Base-by-base conservation (phyloP, 768 basidiomycete genomes). In the Russula lepida region DNA sequence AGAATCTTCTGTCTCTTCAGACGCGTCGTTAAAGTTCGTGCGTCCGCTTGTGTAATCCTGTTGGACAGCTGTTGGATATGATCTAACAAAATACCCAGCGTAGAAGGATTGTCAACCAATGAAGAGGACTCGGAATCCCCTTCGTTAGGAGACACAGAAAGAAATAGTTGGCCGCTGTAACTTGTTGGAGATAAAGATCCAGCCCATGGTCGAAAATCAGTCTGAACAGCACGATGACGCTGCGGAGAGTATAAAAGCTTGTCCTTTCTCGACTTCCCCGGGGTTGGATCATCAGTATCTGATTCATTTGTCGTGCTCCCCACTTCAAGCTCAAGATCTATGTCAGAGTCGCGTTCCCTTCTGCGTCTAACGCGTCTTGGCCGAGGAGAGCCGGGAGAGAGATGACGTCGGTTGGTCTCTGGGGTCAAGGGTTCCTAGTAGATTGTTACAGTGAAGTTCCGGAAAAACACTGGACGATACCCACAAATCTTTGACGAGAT, bases 1-100 rank as follows among this genome's bases (percentile, higher is more conserved):
- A 82, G 82, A 21, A 98, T 78, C 68, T 94, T 84, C 67, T 98
- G 95, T 58, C 93, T 86, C 73, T 92, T 95, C 28, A 98, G 77
- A 28, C 97, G 85, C 64, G 89, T 89, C 33, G 91, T 92, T 44
- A 98, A 77, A 2, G 92, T 93, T 23, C 87, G 78, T 2, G 95
- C 86, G 66, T 98, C 95, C 1, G 94, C 86, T 64, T 88, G 77
- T 44, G 78, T 74, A 57, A 91, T 74, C 37, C 83, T 82, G 28
- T 78, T 76, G 60, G 94, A 78, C 3, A 98, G 74, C 28, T 78
- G 76, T 27, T 77, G 71, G 50, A 88, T 76, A 59, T 89, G 84
- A 43, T 88, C 85, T 33, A 89, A 70, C 53, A 90, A 73, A 13
- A 73, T 68, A 27, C 83, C 77, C 32, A 89, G 73, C 1, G 78